Evolutionary conservation across 805 yeast genomes (phyloP).

Genomic region (Maudiozyma serrabonitensis): DNA sequence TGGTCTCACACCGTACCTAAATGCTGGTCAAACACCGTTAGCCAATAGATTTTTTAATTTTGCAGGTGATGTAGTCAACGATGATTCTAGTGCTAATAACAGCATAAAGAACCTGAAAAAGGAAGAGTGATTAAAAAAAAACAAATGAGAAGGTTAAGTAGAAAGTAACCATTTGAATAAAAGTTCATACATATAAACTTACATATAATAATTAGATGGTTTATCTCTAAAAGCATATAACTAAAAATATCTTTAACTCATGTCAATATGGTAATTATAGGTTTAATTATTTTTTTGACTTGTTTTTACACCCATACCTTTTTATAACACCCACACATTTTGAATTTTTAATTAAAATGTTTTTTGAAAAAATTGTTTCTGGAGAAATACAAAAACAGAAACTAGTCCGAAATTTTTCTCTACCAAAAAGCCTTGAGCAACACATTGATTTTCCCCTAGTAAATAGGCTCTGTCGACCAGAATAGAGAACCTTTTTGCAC

Average conservation of each 20-base stretch:
- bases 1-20: constrained; percentile 26
- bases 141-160: neutral
- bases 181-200: neutral
- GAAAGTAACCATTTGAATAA: neutral
- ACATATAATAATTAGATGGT: no score
- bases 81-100: constrained; percentile 8
- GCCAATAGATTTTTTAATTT: constrained; percentile 23
- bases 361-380: no score
- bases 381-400: no score
- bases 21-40: constrained; percentile 22
- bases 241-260: no score
- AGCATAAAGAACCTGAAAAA: neutral
- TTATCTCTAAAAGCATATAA: no score
- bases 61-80: constrained; percentile 10
- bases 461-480: no score
- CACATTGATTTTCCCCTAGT: no score
- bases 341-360: no score
- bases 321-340: neutral
- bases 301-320: neutral
- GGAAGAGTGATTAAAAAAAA: neutral
- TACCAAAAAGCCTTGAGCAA: no score
- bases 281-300: neutral
- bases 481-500: neutral
- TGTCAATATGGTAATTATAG: neutral
- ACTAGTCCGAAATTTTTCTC: no score